phyloP scores from a whole-genome alignment of 2,329 filamentous ascomycete genomes.

The Sclerotiophoma versabilis region DNA sequence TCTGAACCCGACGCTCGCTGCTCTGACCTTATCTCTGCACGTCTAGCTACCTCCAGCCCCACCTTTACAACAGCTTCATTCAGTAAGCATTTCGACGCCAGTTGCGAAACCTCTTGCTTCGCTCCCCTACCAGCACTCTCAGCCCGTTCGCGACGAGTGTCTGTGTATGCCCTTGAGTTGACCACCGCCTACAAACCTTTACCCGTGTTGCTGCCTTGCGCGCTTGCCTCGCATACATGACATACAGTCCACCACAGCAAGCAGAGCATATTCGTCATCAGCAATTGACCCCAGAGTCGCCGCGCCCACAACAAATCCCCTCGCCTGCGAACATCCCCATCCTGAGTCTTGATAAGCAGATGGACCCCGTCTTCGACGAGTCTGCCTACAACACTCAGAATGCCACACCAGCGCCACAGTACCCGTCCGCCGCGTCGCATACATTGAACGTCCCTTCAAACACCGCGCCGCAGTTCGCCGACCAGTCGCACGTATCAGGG shows the following conservation, averaged over 20 bases:
- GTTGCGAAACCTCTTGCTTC: conserved; percentile 4
- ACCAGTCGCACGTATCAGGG: conserved; percentile 26
- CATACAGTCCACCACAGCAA: conserved; percentile 63
- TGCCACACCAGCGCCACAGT: conserved; percentile 39
- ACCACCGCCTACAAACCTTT: conserved; percentile 8
- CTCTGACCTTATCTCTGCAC: conserved; percentile 20
- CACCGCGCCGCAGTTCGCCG: conserved; percentile 41
- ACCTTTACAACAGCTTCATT: conserved; percentile 18
- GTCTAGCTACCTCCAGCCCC: conserved; percentile 16
- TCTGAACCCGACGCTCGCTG: conserved; percentile 8
- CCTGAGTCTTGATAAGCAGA: conserved; percentile 67
- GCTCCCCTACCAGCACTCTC: conserved; percentile 8
- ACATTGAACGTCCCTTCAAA: conserved; percentile 38
- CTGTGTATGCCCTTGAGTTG: conserved; percentile 13
- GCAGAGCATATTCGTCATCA: conserved; percentile 68
- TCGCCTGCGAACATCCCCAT: conserved; percentile 74
- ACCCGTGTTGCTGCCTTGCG: conserved; percentile 17
- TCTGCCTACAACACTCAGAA: conserved; percentile 63
- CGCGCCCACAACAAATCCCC: conserved; percentile 72
- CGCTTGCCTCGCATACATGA: conserved; percentile 35
- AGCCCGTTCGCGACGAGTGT: conserved; percentile 15
- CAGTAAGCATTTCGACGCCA: conserved; percentile 19
- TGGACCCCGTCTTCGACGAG: conserved; percentile 74
- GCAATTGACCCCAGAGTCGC: conserved; percentile 73
- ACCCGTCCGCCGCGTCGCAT: conserved; percentile 41